Evolutionary conservation across 768 basidiomycete genomes (phyloP), one percentile per base, ranked within the genome.

Genomic region (Hypsizygus marmoreus): DNA sequence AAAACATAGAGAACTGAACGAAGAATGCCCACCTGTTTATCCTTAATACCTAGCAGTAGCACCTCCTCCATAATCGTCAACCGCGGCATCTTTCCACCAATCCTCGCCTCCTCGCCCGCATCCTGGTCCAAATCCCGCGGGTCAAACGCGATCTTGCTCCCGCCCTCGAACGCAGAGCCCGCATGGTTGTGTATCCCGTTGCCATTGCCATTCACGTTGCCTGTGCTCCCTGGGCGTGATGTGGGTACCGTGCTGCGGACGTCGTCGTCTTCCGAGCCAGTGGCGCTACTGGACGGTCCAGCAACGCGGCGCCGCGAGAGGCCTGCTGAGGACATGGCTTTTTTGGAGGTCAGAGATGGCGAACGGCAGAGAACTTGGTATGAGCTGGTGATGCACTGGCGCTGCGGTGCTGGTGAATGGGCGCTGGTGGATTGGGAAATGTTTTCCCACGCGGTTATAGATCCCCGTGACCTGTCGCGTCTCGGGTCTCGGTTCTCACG

Each of bases 21-120:
- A 7, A 30, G 16, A 9, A 39, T 20, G 70, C 77, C 16, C 57
- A 93, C 93, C 74, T 95, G 93, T 62, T 94, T 95, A 71, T 98
- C 97, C 66, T 98, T 97, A 47, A 99, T 72, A 4, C 97, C 97
- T 10, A 99, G 70, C 45, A 99, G 67, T 50, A 98, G 71, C 5
- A 99, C 85, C 72, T 99, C 97, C 72, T 99, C 97, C 89, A 98
- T 90, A 45, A 99, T 78, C 19, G 97, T 99, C 56, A 99, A 71
- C 46, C 76, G 75, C 2, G 97, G 97, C 66, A 87, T 77, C 66
- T 79, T 83, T 14, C 86, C 88, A 3, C 86, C 85, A 45, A 78
- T 59, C 43, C 73, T 75, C 13, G 63, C 74, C 51, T 84, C 82
- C 55, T 86, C 81, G 34, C 76, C 76, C 28, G 80, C 84, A 43